Evolutionary conservation across 2,329 filamentous ascomycete genomes (phyloP), one percentile per base, ranked within the genome.

Genomic region (Colletotrichum godetiae): DNA sequence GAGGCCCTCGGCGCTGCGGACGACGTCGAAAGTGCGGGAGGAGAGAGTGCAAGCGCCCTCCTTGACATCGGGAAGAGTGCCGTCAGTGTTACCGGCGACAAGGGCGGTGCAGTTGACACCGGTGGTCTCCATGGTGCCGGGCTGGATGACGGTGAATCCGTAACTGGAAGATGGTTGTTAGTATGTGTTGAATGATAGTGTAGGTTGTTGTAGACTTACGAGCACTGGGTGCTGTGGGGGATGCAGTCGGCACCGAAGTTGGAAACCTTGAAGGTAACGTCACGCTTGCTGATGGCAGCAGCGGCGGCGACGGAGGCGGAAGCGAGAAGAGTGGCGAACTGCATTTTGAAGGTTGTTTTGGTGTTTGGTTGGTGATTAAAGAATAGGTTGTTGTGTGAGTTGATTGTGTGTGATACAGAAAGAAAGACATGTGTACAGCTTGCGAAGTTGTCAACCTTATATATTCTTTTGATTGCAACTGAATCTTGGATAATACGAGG

Each of bases 1-100:
- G 35, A 82, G 73, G 46, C 80, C 80, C 19, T 73, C 76, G 55
- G 63, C 59, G 65, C 69, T 37, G 62, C 76, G 76, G 69, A 60
- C 52, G 49, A 82, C 53, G 67, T 74, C 73, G 70, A 78, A 82
- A 37, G 78, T 80, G 24, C 80, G 77, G 33, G 79, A 78, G 6
- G 81, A 81, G 4, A 77, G 24, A 4, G 66, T 49, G 77, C 81
- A 82, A 24, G 75, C 52, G 59, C 75, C 81, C 3, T 78, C 75
- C 66, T 73, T 72, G 75, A 82, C 76, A 22, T 78, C 69, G 63
- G 81, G 81, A n/a, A 82, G 77, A n/a, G 65, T 70, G 71, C 77
- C 76, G 73, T 74, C 73, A 65, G 52, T 37, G 67, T 76, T 75
- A 72, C 71, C 76, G 35, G 63, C 22, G 33, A 75, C 74, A 46